A percentile compares a stretch with the other conserved stretches of the same genome.
These are phyloP conservation scores for Sparassis latifolia DNA, from an alignment of 1,284 basidiomycete species.

Conservation along the genomic window DNA sequence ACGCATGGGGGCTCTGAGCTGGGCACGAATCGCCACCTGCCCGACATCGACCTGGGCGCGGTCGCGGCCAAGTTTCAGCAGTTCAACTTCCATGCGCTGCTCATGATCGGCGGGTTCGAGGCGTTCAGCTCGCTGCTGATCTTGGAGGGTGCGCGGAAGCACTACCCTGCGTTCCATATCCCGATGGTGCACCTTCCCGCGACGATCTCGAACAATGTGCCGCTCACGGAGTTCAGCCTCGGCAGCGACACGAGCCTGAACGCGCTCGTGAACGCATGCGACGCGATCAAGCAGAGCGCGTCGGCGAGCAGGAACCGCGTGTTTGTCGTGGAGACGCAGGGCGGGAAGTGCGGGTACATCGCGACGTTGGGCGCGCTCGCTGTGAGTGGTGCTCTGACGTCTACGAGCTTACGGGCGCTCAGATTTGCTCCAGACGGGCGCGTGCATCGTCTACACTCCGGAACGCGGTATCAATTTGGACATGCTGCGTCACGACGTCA, in stretches of 20 bases:
- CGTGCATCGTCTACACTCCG: slow-evolving; percentile 90
- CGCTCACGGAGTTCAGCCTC: slow-evolving; percentile 92
- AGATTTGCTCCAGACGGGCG: slow-evolving; percentile 63
- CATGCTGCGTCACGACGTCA: slow-evolving; percentile 78
- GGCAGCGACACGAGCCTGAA: slow-evolving; percentile 96
- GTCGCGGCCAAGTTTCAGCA: slow-evolving; percentile 90
- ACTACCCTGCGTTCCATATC: slow-evolving; percentile 89
- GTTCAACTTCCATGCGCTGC: slow-evolving; percentile 73
- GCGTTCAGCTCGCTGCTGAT: slow-evolving; percentile 79
- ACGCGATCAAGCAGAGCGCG: slow-evolving; percentile 97
- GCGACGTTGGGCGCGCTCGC: slow-evolving; percentile 94
- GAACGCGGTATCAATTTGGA: slow-evolving; percentile 86
- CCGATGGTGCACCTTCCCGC: slow-evolving; percentile 92
- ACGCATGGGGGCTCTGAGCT: slow-evolving; percentile 97
- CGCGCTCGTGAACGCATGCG: slow-evolving; percentile 95
- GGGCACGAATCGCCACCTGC: slow-evolving; percentile 89
- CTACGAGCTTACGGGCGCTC: not conserved
- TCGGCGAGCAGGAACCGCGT: slow-evolving; percentile 92
- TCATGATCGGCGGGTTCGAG: slow-evolving; percentile 96
- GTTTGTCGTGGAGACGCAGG: slow-evolving; percentile 98
- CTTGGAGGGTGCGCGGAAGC: slow-evolving; percentile 73
- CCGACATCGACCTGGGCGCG: slow-evolving; percentile 80
- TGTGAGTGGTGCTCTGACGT: slow-evolving; percentile 45
- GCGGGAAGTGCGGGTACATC: slow-evolving; percentile 93
- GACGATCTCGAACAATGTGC: slow-evolving; percentile 97